Conservation (phyloP, 1,139 yeast genomes). For the Yamadazyma jaroonii region DNA sequence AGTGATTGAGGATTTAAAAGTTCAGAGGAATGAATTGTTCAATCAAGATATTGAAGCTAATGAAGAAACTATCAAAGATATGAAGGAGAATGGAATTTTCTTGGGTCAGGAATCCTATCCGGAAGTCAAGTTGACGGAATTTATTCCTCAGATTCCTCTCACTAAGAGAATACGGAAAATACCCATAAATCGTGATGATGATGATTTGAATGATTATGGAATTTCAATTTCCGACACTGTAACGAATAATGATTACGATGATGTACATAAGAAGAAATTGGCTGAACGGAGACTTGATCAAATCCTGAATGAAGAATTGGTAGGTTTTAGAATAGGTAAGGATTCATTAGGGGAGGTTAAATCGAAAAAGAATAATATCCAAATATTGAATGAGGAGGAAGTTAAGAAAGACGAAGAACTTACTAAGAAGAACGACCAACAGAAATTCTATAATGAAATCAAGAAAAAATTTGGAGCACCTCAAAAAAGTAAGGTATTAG, state of each 20-base stretch:
- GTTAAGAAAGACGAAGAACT: constrained; percentile 23
- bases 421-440: constrained; percentile 23
- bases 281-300: constrained; percentile 21
- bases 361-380: constrained; percentile 9
- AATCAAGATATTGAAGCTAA: constrained; percentile 13
- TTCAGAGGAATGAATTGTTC: constrained; percentile 18
- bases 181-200: constrained; percentile 26
- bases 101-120: constrained; percentile 22
- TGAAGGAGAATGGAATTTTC: constrained; percentile 34
- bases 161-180: constrained; percentile 27
- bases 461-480: constrained; percentile 24
- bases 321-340: constrained; percentile 38
- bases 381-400: constrained; percentile 28
- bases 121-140: constrained; percentile 22
- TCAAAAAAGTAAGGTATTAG: constrained; percentile 22
- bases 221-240: constrained; percentile 29
- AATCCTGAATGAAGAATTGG: constrained; percentile 26
- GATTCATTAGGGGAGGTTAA: constrained; percentile 12
- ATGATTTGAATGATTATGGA: constrained; percentile 43
- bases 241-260: constrained; percentile 28
- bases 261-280: constrained; percentile 18
- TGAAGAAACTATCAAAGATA: constrained; percentile 11
- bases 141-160: constrained; percentile 23
- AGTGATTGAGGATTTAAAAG: constrained; percentile 29
- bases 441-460: constrained; percentile 27